Percentiles rank a stretch among this genome's conserved stretches.
phyloP scores from a whole-genome alignment of 257 asterid species.

The Avicennia marina region DNA sequence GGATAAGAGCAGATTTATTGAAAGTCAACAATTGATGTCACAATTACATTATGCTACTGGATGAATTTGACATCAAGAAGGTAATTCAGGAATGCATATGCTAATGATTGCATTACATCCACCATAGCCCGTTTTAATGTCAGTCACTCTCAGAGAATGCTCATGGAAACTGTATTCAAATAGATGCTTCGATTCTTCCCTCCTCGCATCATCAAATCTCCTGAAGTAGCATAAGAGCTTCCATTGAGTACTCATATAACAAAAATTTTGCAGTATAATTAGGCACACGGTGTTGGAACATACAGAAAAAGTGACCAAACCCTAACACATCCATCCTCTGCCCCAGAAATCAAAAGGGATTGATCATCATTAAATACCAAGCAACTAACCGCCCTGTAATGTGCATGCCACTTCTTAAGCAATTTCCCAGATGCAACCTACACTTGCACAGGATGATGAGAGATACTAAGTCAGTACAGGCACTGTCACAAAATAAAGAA shows the following conservation, averaged over 20 bases:
- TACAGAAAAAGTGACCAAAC: conserved; percentile 95
- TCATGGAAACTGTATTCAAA: conserved; percentile 74
- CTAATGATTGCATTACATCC: conserved; percentile 70
- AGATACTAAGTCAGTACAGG: background rate
- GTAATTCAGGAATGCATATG: conserved; percentile 83
- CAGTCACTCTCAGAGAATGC: conserved; percentile 80
- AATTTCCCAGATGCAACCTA: conserved; percentile 78
- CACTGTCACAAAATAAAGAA: too few relatives aligned
- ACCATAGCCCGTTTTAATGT: conserved; percentile 67
- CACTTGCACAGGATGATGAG: conserved; percentile 8
- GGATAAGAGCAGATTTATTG: background rate
- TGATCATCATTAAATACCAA: conserved; percentile 77
- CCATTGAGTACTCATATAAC: background rate
- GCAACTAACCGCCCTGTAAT: conserved; percentile 77
- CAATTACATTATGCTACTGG: too few relatives aligned
- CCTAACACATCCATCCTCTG: conserved; percentile 92
- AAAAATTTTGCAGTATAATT: conserved; percentile 1
- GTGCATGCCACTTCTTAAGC: conserved; percentile 93
- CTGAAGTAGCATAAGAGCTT: conserved; percentile 29
- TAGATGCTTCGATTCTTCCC: conserved; percentile 45
- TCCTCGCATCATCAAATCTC: conserved; percentile 68
- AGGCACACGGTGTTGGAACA: conserved; percentile 8
- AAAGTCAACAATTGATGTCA: too few relatives aligned
- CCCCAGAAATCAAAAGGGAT: conserved; percentile 81
- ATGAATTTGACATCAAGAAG: too few relatives aligned